Evolutionary conservation across 305 asterid genomes (phyloP), one percentile per base, ranked within the genome.

Genomic region (Caryopteris hybrid): DNA sequence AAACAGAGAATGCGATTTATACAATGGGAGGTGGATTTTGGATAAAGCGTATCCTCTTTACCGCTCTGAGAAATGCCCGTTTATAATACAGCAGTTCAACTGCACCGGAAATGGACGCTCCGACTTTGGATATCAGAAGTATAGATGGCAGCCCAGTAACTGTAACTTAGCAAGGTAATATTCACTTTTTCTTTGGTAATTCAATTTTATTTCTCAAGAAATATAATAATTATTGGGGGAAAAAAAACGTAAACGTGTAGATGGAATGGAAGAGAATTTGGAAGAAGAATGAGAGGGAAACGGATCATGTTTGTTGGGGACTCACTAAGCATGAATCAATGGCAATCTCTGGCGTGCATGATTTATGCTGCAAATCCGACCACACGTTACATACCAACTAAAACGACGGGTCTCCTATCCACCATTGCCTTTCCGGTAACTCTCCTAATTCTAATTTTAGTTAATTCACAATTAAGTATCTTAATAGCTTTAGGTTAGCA

Each of bases 301-400:
- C 71, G 77, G 36, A 62, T 79, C 38, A 72, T 78, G 50, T 81
- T 81, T 61, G 83, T 78, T 59, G 85, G 85, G 46, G 83, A 74
- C 67, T 81, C 85, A 29, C 5, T 78, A n/a, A 68, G 81, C 74
- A 33, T 75, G 68, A 72, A 81, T 53, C 85, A 81, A n/a, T 78
- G 77, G 77, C 78, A 72, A 34, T 78, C 86, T 29, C 43, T 81
- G 58, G 71, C 69, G 5, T 81, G 83, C 77, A 69, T 78, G 71
- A 61, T 75, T 53, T 48, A 69, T 14, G 50, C 74, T 34, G 48
- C 79, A 0, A 20, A 71, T 17, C 75, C 83, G 13, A 52, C 52
- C 34, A 43, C 77, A 8, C 45, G 45, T 13, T 57, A 65, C 41
- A 12, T 45, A 16, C n/a, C 70, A 42, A 36, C 60, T 1, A 64